Evolutionary conservation across 2,329 filamentous ascomycete genomes (phyloP).

Genomic region (Botrytis paeoniae): DNA sequence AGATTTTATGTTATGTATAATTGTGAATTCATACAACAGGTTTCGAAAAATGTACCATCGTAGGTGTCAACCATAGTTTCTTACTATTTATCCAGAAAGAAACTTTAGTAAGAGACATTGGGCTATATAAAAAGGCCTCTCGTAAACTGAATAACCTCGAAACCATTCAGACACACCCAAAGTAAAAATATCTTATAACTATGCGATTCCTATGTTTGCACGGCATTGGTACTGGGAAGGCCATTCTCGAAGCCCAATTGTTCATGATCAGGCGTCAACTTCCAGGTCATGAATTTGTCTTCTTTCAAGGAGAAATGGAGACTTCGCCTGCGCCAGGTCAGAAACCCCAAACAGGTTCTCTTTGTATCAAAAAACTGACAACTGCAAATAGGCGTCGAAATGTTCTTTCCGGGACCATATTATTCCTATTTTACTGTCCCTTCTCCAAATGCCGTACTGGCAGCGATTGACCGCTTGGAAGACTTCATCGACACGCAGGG

Average conservation of each 20-base stretch:
- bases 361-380: not conserved
- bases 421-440: not conserved
- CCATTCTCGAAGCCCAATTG: not conserved
- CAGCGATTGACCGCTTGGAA: not conserved
- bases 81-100: not conserved
- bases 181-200: not conserved
- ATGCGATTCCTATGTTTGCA: not conserved
- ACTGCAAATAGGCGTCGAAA: not conserved
- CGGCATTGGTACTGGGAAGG: not conserved
- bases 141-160: not conserved
- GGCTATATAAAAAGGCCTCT: not conserved
- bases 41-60: not conserved
- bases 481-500: slow-evolving; percentile 45
- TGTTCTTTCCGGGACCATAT: not conserved
- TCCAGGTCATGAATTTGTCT: not conserved
- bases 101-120: not conserved
- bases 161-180: not conserved
- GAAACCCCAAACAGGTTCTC: not conserved
- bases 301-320: not conserved
- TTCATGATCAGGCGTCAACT: not conserved
- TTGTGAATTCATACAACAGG: not conserved
- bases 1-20: not conserved
- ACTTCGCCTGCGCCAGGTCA: not conserved
- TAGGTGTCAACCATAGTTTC: not conserved
- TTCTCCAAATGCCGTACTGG: not conserved